Evolutionary conservation across 2,329 filamentous ascomycete genomes (phyloP).

Genomic region (Neospermospora avenae): DNA sequence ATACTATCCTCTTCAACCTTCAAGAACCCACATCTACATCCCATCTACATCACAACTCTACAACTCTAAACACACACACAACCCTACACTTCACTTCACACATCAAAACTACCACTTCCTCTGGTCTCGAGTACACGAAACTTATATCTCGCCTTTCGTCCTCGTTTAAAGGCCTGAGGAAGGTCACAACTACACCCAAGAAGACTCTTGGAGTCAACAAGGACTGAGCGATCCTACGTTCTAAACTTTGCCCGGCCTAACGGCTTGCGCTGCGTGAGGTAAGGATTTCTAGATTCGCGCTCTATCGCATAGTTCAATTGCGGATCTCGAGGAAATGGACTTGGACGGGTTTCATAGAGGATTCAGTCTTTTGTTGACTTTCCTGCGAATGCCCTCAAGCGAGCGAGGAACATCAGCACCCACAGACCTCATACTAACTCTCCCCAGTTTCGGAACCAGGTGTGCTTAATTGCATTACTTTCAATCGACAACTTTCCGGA

Average conservation of each 20-base stretch:
- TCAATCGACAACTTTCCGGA: constrained; percentile 59
- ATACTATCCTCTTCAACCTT: neutral
- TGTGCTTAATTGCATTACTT: constrained; percentile 48
- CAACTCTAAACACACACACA: constrained; percentile 2
- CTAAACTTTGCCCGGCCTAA: constrained; percentile 66
- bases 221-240: constrained; percentile 47
- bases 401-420: neutral
- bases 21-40: neutral
- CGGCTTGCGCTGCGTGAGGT: constrained; percentile 86
- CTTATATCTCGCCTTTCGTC: constrained; percentile 3
- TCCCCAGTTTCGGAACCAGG: constrained; percentile 47
- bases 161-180: constrained; percentile 28
- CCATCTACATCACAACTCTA: neutral
- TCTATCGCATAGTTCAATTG: neutral
- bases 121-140: constrained; percentile 22
- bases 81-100: constrained; percentile 1
- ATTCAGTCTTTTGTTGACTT: constrained; percentile 2
- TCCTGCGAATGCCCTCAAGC: neutral
- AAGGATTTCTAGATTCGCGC: constrained; percentile 29
- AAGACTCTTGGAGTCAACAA: constrained; percentile 40
- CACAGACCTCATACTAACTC: constrained; percentile 29
- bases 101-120: constrained; percentile 15
- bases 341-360: neutral
- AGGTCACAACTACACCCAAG: constrained; percentile 20
- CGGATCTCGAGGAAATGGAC: neutral